Conservation (phyloP, 106 monocot genomes). For the Phalaenopsis aphrodite region DNA sequence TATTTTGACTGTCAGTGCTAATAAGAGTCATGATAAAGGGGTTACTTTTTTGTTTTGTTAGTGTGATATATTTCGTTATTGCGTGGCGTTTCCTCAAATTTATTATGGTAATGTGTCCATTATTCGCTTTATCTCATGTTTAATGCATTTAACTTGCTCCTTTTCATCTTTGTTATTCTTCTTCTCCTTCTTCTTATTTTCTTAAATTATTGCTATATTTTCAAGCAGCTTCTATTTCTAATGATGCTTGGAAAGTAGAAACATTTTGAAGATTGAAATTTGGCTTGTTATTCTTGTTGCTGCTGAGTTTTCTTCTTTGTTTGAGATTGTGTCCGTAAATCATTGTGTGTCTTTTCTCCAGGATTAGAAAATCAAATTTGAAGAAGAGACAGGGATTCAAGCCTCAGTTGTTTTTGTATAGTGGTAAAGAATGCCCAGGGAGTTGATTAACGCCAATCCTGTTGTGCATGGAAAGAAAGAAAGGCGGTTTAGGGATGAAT, state of each 20-base stretch:
- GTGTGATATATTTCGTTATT: background rate
- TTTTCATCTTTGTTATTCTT: background rate
- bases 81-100: background rate
- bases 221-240: background rate
- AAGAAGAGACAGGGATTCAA: no score
- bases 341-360: background rate
- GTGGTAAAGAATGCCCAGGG: slow-evolving; percentile 1
- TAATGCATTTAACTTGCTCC: background rate
- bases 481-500: slow-evolving; percentile 23
- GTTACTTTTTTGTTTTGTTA: background rate
- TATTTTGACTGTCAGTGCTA: background rate
- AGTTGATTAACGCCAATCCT: slow-evolving; percentile 67
- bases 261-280: background rate
- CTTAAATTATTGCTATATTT: background rate
- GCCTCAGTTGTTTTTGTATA: background rate
- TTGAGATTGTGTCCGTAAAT: background rate
- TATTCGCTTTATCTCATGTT: background rate
- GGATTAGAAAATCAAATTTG: background rate
- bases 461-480: slow-evolving; percentile 62
- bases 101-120: background rate
- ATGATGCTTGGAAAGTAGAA: background rate
- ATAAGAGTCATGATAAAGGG: background rate
- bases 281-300: background rate
- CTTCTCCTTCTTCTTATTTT: background rate
- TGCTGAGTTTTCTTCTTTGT: background rate